phyloP scores from a whole-genome alignment of 140 eudicot species.

The Oenanthe javanica region DNA sequence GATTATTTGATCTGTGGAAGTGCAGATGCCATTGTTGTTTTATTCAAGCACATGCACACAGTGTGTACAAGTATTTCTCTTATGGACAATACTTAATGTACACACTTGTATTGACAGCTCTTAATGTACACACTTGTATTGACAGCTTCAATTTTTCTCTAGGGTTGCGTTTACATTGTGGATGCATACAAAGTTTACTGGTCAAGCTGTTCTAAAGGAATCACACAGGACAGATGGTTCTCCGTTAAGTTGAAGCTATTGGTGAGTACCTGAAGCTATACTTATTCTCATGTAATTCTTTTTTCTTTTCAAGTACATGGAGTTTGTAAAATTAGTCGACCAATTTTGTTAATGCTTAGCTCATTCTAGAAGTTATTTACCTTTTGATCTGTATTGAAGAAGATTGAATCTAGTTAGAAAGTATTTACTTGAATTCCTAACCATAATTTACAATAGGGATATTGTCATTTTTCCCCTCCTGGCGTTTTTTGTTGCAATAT shows the following conservation, averaged over 20 bases:
- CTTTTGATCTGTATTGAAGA: background rate
- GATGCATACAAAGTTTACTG: conserved; percentile 91
- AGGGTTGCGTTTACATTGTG: conserved; percentile 88
- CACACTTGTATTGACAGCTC: background rate
- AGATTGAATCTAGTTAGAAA: background rate
- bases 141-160: conserved; percentile 20
- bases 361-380: background rate
- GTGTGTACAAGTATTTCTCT: background rate
- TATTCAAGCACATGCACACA: background rate
- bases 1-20: background rate
- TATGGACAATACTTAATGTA: background rate
- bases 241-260: conserved; percentile 85
- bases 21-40: background rate
- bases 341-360: background rate
- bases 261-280: conserved; percentile 47
- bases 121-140: background rate
- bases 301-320: background rate
- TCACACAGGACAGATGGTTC: conserved; percentile 96
- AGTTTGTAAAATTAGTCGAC: background rate
- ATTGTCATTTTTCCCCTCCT: background rate
- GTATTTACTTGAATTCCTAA: background rate
- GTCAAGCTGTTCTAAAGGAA: conserved; percentile 79
- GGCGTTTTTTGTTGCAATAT: background rate
- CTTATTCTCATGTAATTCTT: background rate
- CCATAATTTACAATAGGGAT: background rate